Evolutionary conservation across 352 stramenopile species (phyloP).

Genomic region (Globisporangium paroecandrum): DNA sequence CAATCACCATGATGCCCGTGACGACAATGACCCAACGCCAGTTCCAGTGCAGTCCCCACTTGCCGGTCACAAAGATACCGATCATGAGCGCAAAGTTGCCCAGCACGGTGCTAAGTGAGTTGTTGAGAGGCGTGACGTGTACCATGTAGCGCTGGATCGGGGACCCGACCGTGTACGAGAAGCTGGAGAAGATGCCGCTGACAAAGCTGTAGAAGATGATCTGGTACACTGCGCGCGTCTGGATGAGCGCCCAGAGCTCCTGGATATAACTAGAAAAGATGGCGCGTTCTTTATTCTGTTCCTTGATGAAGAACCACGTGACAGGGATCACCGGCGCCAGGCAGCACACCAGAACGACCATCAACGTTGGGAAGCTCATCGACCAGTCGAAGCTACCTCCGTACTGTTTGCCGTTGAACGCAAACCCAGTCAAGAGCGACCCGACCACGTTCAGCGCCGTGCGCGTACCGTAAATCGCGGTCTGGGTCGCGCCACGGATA

Average conservation of each 20-base stretch:
- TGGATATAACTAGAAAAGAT: not conserved
- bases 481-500: not conserved
- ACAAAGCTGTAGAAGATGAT: not conserved
- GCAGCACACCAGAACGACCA: not conserved
- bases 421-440: not conserved
- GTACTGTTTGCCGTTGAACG: not conserved
- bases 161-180: not conserved
- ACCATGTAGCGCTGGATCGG: not conserved
- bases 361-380: not conserved
- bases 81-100: not conserved
- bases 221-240: not conserved
- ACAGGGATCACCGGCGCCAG: not conserved
- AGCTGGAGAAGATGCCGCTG: constrained; percentile 1
- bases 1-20: not conserved
- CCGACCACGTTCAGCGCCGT: not conserved
- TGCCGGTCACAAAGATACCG: not conserved
- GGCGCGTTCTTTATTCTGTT: not conserved
- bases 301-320: constrained; percentile 2
- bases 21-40: not conserved
- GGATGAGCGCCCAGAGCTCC: not conserved
- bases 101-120: not conserved
- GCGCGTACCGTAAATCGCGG: not conserved
- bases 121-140: not conserved
- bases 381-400: not conserved
- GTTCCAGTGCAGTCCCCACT: not conserved